Conservation (phyloP, 768 basidiomycete genomes). For the Infundibulicybe gibba region DNA sequence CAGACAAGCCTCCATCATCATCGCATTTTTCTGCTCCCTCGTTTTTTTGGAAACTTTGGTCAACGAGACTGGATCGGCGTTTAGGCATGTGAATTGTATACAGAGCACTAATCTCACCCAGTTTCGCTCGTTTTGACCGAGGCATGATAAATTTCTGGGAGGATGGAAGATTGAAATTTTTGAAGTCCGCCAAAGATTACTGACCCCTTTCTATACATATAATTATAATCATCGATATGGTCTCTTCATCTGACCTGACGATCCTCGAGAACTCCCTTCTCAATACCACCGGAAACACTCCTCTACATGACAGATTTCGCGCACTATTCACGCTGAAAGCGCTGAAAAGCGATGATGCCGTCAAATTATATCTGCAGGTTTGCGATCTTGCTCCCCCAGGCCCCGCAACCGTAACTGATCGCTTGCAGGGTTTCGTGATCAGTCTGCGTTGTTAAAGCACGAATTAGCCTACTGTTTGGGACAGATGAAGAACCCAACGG, state of each 20-base stretch:
- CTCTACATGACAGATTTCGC: conserved; percentile 85
- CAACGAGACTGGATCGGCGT: conserved; percentile 64
- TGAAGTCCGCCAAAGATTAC: conserved; percentile 48
- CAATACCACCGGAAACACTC: conserved; percentile 66
- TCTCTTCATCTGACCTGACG: conserved; percentile 52
- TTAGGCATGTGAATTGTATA: conserved; percentile 4
- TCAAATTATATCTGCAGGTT: conserved; percentile 85
- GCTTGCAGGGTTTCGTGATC: conserved; percentile 71
- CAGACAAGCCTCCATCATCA: conserved; percentile 70
- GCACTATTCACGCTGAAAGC: conserved; percentile 92
- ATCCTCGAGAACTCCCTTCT: conserved; percentile 75
- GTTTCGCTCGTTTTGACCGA: conserved; percentile 82
- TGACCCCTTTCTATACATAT: conserved; percentile 18
- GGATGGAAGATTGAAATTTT: conserved; percentile 23
- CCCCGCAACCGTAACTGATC: conserved; percentile 4
- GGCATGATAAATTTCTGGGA: conserved; percentile 57
- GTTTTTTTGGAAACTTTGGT: conserved; percentile 95
- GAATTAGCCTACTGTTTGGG: conserved; percentile 97
- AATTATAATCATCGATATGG: conserved; percentile 29
- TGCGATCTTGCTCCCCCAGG: conserved; percentile 2
- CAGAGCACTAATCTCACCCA: conserved; percentile 53
- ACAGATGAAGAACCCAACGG: conserved; percentile 73
- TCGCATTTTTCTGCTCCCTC: conserved; percentile 80
- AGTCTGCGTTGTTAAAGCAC: conserved; percentile 90
- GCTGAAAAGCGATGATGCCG: conserved; percentile 72